A percentile compares a stretch with the other conserved stretches of the same genome.
These are phyloP conservation scores for Rhizophagus sp. DNA, from an alignment of 192 early-diverging fungal species.

Conservation along the genomic window DNA sequence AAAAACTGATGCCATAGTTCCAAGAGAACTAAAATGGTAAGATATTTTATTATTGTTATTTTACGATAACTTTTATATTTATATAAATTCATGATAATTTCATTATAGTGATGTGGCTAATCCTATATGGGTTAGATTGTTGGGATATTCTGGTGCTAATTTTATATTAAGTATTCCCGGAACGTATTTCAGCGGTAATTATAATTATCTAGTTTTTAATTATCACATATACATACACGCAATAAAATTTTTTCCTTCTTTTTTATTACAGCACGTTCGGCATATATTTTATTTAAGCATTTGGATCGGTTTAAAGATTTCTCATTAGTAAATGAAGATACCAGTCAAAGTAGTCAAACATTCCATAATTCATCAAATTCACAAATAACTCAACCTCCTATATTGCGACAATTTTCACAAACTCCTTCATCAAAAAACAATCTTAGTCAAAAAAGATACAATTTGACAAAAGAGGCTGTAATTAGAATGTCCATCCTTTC, in stretches of 20 bases:
- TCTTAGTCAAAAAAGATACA: neutral
- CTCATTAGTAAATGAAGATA: neutral
- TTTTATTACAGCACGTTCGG: neutral
- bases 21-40: neutral
- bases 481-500: neutral
- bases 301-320: conserved; percentile 1
- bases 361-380: neutral
- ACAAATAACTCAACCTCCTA: neutral
- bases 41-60: neutral
- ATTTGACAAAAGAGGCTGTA: neutral
- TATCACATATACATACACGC: neutral
- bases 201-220: neutral
- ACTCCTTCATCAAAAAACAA: neutral
- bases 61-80: neutral
- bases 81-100: neutral
- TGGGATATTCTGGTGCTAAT: conserved; percentile 1
- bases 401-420: neutral
- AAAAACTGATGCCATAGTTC: neutral
- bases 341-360: neutral
- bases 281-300: neutral
- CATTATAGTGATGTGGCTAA: neutral
- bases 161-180: conserved; percentile 2
- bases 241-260: neutral
- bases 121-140: conserved; percentile 11
- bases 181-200: neutral